Conservation (phyloP, 2,329 filamentous ascomycete species). For the Parascedosporium putredinis region DNA sequence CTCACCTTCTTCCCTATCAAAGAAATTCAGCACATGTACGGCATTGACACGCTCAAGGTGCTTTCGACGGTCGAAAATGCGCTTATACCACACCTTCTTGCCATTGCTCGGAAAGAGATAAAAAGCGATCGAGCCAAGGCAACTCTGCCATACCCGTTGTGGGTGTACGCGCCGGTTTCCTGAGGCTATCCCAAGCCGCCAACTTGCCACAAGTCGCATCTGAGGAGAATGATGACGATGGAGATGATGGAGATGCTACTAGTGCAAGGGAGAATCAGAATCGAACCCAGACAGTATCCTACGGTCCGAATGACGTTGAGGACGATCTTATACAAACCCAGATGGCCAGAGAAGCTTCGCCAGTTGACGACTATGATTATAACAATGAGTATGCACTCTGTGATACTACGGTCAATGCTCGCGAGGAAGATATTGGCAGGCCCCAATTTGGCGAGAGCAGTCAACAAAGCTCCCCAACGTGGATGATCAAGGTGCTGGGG, state of each 20-base stretch:
- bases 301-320: conserved; percentile 86
- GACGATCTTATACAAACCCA: conserved; percentile 64
- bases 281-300: conserved; percentile 72
- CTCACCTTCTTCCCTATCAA: conserved; percentile 74
- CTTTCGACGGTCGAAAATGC: conserved; percentile 68
- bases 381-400: conserved; percentile 39
- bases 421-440: conserved; percentile 22
- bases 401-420: conserved; percentile 21
- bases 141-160: conserved; percentile 70
- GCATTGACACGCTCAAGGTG: conserved; percentile 69
- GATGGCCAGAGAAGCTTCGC: conserved; percentile 48
- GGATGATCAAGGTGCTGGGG: conserved; percentile 20
- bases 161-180: conserved; percentile 39
- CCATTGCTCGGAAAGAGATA: conserved; percentile 68
- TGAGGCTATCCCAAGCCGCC: conserved; percentile 37
- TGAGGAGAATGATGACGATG: conserved; percentile 49
- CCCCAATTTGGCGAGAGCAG: conserved; percentile 14
- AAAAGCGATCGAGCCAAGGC: conserved; percentile 59
- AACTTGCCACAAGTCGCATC: conserved; percentile 19
- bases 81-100: conserved; percentile 63
- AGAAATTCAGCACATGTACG: conserved; percentile 80
- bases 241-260: conserved; percentile 68
- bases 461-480: conserved; percentile 21
- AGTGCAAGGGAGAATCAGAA: conserved; percentile 66
- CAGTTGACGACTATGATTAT: conserved; percentile 38